phyloP scores from a whole-genome alignment of 2,329 filamentous ascomycete genomes.

The Orbilia ellipsospora region DNA sequence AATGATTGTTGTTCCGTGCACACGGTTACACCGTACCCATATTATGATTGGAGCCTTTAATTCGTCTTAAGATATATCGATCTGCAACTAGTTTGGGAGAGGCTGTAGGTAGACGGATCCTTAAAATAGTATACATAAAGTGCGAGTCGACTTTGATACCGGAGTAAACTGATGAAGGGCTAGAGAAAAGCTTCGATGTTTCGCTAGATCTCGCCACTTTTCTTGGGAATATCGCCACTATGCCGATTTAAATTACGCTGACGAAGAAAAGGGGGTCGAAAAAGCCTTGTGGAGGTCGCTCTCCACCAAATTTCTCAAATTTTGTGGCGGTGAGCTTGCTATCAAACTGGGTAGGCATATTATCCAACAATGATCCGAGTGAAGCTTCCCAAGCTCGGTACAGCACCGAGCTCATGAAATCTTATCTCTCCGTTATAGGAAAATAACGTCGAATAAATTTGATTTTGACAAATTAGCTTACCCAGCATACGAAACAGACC shows the following conservation, averaged over 20 bases:
- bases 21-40: too few relatives aligned
- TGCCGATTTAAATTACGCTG: not conserved
- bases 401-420: too few relatives aligned
- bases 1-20: too few relatives aligned
- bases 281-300: conserved; percentile 5
- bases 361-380: too few relatives aligned
- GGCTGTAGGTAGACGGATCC: conserved; percentile 4
- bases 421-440: not conserved
- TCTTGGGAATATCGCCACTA: not conserved
- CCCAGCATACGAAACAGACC: too few relatives aligned
- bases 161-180: conserved; percentile 8
- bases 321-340: conserved; percentile 8
- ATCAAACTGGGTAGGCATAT: not conserved
- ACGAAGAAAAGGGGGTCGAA: not conserved
- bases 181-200: not conserved
- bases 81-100: not conserved
- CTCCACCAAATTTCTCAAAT: conserved; percentile 9
- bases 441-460: too few relatives aligned
- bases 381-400: too few relatives aligned
- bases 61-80: not conserved
- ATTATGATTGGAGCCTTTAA: too few relatives aligned
- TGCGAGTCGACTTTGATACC: conserved; percentile 4
- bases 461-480: too few relatives aligned
- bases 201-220: not conserved
- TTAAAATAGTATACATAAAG: conserved; percentile 26